Evolutionary conservation across 2,329 filamentous ascomycete species (phyloP), one percentile per base, ranked within the genome.

Genomic region (Juglanconis juglandina): DNA sequence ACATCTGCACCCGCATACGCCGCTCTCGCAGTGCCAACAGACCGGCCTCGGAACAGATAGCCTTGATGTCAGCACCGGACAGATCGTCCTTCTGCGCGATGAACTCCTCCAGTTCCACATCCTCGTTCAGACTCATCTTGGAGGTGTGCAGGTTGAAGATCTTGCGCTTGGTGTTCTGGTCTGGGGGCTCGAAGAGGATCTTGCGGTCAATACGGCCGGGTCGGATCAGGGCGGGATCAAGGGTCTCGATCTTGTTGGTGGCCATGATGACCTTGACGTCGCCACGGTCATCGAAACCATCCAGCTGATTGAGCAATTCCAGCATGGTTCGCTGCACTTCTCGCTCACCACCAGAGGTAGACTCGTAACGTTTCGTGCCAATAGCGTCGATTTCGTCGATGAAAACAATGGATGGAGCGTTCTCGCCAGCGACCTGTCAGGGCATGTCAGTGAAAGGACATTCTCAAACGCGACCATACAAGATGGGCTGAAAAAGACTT

Each of bases 231-330:
- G 95, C 95, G 58, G 95, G 95, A 72, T 99, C 96, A 34, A 99
- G 83, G 4, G 92, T 96, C 68, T 99, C 96, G 68, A 99, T 99
- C 86, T 99, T 99, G 87, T 99, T 99, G 67, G 95, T 99, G 11
- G 95, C 96, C 93, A 99, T 98, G 75, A 99, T 94, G 64, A 99
- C 95, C 82, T 99, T 99, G 77, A 99, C 94, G 73, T 99, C 95
- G 68, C 95, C 96, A 63, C 95, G 91, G 76, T 99, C 96, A 72
- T 99, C 95, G 78, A 99, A 99, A 70, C 95, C 95, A 73, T 99
- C 95, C 8, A 99, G 87, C 79, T 99, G 95, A 77, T 99, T 99
- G 47, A 99, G 87, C 58, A 99, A 85, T 73, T 99, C 95, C 76
- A 99, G 80, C 95, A 99, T 99, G 53, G 95, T 99, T 75, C 95